These are phyloP conservation scores for Haematococcus lacustris DNA, from an alignment of 139 green algal species.

Conservation along the genomic window DNA sequence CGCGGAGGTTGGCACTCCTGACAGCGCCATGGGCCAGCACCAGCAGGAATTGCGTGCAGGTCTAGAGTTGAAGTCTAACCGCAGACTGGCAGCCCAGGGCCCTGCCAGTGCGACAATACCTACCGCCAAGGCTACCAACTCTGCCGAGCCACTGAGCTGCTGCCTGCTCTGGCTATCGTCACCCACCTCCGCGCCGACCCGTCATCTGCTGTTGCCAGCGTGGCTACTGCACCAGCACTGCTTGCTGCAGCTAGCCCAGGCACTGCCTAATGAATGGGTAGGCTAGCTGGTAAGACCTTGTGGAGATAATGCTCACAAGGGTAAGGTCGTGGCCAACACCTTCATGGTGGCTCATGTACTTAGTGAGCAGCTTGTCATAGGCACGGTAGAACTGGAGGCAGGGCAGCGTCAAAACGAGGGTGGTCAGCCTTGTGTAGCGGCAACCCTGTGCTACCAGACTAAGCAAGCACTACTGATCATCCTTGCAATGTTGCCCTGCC, in stretches of 20 bases:
- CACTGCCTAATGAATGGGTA: no score
- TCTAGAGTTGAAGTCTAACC: not conserved
- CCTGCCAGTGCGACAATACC: not conserved
- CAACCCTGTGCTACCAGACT: not conserved
- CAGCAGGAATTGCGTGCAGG: not conserved
- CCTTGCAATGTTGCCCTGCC: not conserved
- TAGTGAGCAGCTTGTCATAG: slow-evolving; percentile 16
- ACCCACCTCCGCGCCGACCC: not conserved
- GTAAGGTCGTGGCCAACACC: slow-evolving; percentile 29
- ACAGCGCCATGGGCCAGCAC: not conserved
- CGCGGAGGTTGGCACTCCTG: slow-evolving; percentile 22
- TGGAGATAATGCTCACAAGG: slow-evolving; percentile 9
- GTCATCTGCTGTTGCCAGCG: not conserved
- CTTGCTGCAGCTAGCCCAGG: no score
- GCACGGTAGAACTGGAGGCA: slow-evolving; percentile 19
- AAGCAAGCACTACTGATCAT: not conserved
- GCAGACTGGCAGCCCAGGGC: not conserved
- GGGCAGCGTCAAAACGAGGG: no score
- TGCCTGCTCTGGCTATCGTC: not conserved
- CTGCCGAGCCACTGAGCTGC: not conserved
- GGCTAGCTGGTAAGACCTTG: no score
- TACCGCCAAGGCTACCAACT: not conserved
- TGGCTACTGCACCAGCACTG: not conserved
- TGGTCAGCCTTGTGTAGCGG: not conserved
- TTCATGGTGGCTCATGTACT: slow-evolving; percentile 21